These are phyloP conservation scores for Trichomonascaceae sp. DNA, from an alignment of 1,139 yeast genomes.

Conservation along the genomic window DNA sequence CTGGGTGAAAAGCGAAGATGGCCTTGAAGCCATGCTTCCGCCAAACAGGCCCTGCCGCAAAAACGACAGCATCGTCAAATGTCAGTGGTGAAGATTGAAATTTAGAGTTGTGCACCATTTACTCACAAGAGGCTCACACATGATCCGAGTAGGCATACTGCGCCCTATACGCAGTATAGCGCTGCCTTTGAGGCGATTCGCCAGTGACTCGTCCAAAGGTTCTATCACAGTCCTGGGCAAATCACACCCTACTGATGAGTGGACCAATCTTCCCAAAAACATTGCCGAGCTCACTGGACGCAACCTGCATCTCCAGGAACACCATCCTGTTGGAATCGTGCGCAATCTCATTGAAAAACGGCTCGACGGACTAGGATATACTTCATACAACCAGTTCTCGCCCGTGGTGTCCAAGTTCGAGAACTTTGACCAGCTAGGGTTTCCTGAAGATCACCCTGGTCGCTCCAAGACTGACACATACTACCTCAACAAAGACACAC, in stretches of 20 bases:
- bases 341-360: constrained; percentile 59
- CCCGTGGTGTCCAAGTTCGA: constrained; percentile 76
- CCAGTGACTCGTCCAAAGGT: no score
- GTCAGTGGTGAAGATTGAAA: no score
- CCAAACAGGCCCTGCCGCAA: no score
- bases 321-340: constrained; percentile 85
- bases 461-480: constrained; percentile 88
- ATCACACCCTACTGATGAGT: constrained; percentile 48
- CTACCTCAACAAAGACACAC: constrained; percentile 57
- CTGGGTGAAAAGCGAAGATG: no score
- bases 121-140: no score
- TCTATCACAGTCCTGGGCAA: constrained; percentile 36
- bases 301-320: constrained; percentile 54
- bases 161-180: no score
- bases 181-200: no score
- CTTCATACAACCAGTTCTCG: constrained; percentile 65
- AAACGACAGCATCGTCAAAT: no score
- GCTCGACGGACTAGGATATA: constrained; percentile 56
- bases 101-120: no score
- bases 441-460: constrained; percentile 89
- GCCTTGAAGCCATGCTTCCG: no score
- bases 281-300: constrained; percentile 60
- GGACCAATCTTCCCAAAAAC: constrained; percentile 78
- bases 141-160: no score
- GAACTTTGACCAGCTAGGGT: constrained; percentile 85